Base-by-base conservation (phyloP, 1,284 basidiomycete genomes). In the Trichosporon asahii region DNA sequence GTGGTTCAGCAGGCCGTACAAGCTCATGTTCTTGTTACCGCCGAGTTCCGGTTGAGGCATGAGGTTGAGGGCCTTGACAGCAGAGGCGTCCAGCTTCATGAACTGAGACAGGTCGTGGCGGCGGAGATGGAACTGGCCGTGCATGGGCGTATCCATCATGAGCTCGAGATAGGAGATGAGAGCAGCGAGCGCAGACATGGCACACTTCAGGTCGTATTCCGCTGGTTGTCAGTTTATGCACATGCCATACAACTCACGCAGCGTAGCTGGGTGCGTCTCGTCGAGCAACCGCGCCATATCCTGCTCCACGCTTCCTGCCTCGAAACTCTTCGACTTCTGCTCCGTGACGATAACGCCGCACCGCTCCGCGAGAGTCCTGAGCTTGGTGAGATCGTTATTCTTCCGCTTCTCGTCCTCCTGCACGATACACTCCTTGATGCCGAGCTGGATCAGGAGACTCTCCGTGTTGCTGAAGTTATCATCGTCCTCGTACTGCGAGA, bases 381-480 rank as follows among this genome's bases (percentile, higher is more conserved):
- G 85, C 80, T 95, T 96, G 74, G 88, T 89, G 33, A 95, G 84
- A 74, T 99, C 95, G 70, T 94, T 86, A 79, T 98, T 94, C 37
- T 80, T 80, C 53, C 75, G 69, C 73, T 86, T 86, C 65, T 87
- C 86, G 73, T 87, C 85, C 2, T 82, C 82, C n/a, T 87, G 85
- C 7, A 89, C 71, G 44, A 89, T 74, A 35, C 93, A 95, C 83
- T 99, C 97, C 81, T 99, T 99, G 60, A 95, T 94, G 2, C 94
- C 95, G 1, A 99, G 88, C 82, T 99, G 97, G 72, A 99, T 98
- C 64, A 98, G 86, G 15, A 99, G 88, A 3, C 94, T 95, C 86
- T 99, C 96, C 2, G 91, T 91, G 79, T 99, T 99, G 0, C 93
- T 95, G 83, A 95, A 98, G 12, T 95, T 86, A 73, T 99, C 97